Evolutionary conservation across 2,329 filamentous ascomycete genomes (phyloP).

Genomic region (Neofusicoccum cordaticola): DNA sequence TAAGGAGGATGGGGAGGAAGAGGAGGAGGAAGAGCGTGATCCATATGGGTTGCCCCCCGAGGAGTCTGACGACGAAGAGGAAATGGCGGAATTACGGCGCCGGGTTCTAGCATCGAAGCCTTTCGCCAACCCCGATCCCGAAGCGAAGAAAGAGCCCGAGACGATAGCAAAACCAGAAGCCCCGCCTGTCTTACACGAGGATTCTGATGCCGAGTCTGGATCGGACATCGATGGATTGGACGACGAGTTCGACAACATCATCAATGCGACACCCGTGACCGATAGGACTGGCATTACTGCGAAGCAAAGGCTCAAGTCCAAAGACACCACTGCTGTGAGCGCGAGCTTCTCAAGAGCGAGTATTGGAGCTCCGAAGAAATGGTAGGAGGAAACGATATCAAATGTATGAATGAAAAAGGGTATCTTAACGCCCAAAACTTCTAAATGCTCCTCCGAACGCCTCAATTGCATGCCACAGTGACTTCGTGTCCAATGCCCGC

Average conservation of each 20-base stretch:
- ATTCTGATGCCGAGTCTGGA: slow-evolving; percentile 68
- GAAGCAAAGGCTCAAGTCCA: slow-evolving; percentile 54
- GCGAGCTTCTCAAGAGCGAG: slow-evolving; percentile 26
- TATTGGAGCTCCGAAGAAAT: slow-evolving; percentile 13
- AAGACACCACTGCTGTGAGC: slow-evolving; percentile 21
- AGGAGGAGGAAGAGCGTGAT: slow-evolving; percentile 54
- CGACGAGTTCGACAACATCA: slow-evolving; percentile 87
- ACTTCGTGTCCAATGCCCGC: background rate
- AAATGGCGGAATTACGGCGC: slow-evolving; percentile 88
- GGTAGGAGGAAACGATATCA: background rate
- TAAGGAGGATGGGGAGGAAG: slow-evolving; percentile 39
- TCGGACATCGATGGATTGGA: slow-evolving; percentile 65
- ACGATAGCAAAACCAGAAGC: slow-evolving; percentile 54
- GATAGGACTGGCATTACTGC: slow-evolving; percentile 74
- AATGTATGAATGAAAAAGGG: background rate
- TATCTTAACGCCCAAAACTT: background rate
- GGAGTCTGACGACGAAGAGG: slow-evolving; percentile 76
- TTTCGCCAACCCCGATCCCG: slow-evolving; percentile 62
- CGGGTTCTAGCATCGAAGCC: slow-evolving; percentile 90
- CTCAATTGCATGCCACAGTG: background rate
- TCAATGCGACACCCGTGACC: slow-evolving; percentile 84
- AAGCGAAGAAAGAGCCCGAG: slow-evolving; percentile 55
- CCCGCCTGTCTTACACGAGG: slow-evolving; percentile 47
- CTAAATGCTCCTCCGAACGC: background rate
- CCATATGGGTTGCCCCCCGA: slow-evolving; percentile 72